These are phyloP conservation scores for Fusarium buxicola DNA, from an alignment of 2,329 filamentous ascomycete genomes.

Conservation along the genomic window DNA sequence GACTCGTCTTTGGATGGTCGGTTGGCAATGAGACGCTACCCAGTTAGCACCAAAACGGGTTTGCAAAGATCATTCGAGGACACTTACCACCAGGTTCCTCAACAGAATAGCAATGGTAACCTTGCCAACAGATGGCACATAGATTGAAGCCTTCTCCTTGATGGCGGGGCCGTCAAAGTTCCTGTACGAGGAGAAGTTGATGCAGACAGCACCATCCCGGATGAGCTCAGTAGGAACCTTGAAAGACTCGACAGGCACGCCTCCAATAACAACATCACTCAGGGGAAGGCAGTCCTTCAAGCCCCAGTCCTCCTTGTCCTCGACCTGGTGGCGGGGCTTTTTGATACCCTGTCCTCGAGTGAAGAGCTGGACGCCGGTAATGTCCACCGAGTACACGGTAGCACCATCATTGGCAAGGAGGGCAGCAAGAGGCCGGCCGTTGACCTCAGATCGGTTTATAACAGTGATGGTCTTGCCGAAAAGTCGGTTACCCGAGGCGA, in stretches of 20 bases:
- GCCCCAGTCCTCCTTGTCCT: slow-evolving; percentile 82
- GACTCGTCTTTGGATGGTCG: slow-evolving; percentile 55
- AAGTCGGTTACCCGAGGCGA: slow-evolving; percentile 91
- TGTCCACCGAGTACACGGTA: slow-evolving; percentile 92
- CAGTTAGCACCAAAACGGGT: slow-evolving; percentile 40
- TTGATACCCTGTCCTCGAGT: slow-evolving; percentile 89
- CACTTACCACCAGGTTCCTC: slow-evolving; percentile 85
- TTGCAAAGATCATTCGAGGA: background rate
- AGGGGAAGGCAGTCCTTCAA: slow-evolving; percentile 85
- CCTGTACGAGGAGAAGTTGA: slow-evolving; percentile 97
- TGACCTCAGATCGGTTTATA: slow-evolving; percentile 96
- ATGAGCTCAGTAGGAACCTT: slow-evolving; percentile 89
- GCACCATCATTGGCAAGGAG: slow-evolving; percentile 96
- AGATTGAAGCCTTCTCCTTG: slow-evolving; percentile 96
- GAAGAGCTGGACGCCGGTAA: slow-evolving; percentile 92
- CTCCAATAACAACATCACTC: slow-evolving; percentile 94
- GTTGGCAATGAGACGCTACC: slow-evolving; percentile 65
- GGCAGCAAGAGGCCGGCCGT: slow-evolving; percentile 90
- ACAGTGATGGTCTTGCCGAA: slow-evolving; percentile 96
- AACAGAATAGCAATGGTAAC: slow-evolving; percentile 94
- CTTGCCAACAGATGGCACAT: slow-evolving; percentile 96
- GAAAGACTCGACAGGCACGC: slow-evolving; percentile 87
- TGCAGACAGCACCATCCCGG: slow-evolving; percentile 93
- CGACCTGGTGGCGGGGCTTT: slow-evolving; percentile 86
- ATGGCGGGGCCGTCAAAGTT: slow-evolving; percentile 89